These are phyloP conservation scores for Xylaria hypoxylon DNA, from an alignment of 2,329 filamentous ascomycete species.

Conservation along the genomic window DNA sequence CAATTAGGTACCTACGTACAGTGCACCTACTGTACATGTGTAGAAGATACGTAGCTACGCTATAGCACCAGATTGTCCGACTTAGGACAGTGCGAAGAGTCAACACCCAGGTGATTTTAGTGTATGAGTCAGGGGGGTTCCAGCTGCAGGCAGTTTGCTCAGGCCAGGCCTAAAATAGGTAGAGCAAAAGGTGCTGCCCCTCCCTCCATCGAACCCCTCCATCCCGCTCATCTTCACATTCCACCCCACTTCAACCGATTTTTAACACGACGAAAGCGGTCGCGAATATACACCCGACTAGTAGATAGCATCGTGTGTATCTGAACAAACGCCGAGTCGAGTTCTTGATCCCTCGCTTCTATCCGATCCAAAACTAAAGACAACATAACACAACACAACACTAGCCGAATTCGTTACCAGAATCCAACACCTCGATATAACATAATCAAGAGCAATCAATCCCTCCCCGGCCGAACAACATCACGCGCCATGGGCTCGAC, in stretches of 20 bases:
- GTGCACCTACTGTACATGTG: no score
- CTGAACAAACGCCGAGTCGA: no score
- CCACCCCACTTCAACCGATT: no score
- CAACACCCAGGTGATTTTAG: not conserved
- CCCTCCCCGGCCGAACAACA: not conserved
- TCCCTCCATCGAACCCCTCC: not conserved
- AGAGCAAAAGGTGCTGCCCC: slow-evolving; percentile 1
- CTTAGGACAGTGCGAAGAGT: slow-evolving; percentile 13
- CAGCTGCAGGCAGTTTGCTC: no score
- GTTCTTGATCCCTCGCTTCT: no score
- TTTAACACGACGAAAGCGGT: no score
- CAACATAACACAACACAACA: not conserved
- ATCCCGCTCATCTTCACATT: not conserved
- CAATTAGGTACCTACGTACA: no score
- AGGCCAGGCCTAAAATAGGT: not conserved
- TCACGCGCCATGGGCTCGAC: slow-evolving; percentile 35
- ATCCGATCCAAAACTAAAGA: no score
- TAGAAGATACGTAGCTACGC: no score
- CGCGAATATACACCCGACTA: no score
- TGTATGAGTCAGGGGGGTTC: slow-evolving; percentile 1
- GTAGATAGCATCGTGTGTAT: no score
- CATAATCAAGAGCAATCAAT: not conserved
- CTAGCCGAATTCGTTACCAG: not conserved
- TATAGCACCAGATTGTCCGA: not conserved
- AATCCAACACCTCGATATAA: not conserved